Base-by-base conservation (phyloP, 2,329 filamentous ascomycete genomes). In the Aspergillus pseudotamarii region DNA sequence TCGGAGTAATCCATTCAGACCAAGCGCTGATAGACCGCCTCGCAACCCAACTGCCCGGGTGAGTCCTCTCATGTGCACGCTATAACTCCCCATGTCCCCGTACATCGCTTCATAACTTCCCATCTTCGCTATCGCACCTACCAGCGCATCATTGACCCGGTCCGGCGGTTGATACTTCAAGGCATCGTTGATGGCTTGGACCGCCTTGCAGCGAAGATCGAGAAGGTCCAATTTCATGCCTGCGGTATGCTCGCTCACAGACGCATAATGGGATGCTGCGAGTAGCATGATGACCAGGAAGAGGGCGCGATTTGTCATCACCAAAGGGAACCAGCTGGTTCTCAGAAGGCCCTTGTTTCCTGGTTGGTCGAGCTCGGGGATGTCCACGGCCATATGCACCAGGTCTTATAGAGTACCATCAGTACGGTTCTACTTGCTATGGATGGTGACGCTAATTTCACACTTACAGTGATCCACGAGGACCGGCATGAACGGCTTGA, bases 91-190 rank as follows among this genome's bases (percentile, higher is more conserved):
- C 23, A 75, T 67, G 23, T 78, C 75, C 26, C 83, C 82, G 65
- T 80, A 83, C 64, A 84, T 80, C n/a, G 82, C 82, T 67, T 85
- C 83, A 68, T 83, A 85, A 64, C 79, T 81, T 11, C 82, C 83
- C 82, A 85, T 82, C 65, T 83, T 82, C 38, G 81, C 81, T 4
- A 84, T 81, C 3, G 83, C 82, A 10, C 79, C 80, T 57, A 85
- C 78, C 36, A 84, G 64, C 16, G 78, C 78, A 66, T 84, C 82
- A 63, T 72, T 79, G 8, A 78, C 70, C 5, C 68, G 66, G 32
- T 72, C 65, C 3, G 65, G 64, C 12, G 38, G 62, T 30, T 73
- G 68, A 46, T 75, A 68, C n/a, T 67, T 67, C 34, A 84, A 71
- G 11, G 75, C 73, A 6, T 72, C 64, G 63, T 82, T 83, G 70